Base-by-base conservation (phyloP, 805 yeast genomes). In the Saturnispora hagleri region DNA sequence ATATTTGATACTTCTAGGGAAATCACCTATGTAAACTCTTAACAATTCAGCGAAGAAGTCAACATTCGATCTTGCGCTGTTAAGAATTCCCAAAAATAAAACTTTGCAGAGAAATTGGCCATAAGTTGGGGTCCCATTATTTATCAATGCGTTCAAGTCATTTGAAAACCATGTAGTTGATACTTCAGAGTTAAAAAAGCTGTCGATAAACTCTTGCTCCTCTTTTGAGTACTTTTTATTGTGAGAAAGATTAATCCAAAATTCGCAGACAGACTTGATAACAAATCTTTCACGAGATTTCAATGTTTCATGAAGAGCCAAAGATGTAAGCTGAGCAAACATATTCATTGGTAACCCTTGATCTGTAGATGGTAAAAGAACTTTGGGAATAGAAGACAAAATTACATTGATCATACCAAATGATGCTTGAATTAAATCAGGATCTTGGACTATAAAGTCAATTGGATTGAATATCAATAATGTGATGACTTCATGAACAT, bases 11-110 rank as follows among this genome's bases (percentile, higher is more conserved):
- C 40, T 20, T 9, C 33, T 17, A 12, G 52, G 52, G 12, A 34
- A 24, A 24, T 38, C 52, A 18, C 48, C 48, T 44, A 50, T 35
- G 18, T 44, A 44, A 28, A 38, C 68, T 43, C 65, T 61, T 5
- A 79, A 56, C 26, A 82, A 71, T 1, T 79, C 81, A 40, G 79
- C 78, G 62, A 72, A 84, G 44, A 69, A 68, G 13, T 81, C 87
- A 41, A 84, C 62, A 53, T 79, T 80, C 0, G 90, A 83, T 56
- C 91, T 68, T 5, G 73, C 69, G 15, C 77, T 58, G 50, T 72
- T 78, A 63, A 82, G 60, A 64, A 84, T 58, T 54, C 75, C 72
- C 57, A 69, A 54, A 64, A 78, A 53, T 2, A 72, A 60, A 15
- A 59, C 57, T 66, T 62, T 66, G 52, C 78, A 72, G 49, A 54